Percentiles rank a stretch among this genome's conserved stretches.
phyloP scores from a whole-genome alignment of 1,284 basidiomycete genomes.

The Sphagnurus paluster region DNA sequence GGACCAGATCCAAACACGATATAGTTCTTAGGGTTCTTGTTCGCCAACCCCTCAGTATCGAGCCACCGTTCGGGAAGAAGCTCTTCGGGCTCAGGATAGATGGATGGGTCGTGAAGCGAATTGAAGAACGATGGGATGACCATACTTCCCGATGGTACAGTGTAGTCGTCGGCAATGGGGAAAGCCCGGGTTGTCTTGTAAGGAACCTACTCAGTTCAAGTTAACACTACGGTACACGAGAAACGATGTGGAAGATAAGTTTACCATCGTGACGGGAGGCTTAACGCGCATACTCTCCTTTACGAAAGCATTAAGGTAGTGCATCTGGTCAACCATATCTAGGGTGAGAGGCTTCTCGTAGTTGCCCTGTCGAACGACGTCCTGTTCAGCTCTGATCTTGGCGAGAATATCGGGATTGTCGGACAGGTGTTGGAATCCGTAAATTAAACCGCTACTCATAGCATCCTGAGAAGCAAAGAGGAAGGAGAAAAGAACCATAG shows the following conservation, averaged over 20 bases:
- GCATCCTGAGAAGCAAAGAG: constrained; percentile 98
- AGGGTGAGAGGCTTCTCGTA: constrained; percentile 81
- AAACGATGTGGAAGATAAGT: constrained; percentile 19
- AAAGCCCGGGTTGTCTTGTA: constrained; percentile 89
- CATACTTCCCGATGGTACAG: constrained; percentile 90
- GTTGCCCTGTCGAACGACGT: constrained; percentile 80
- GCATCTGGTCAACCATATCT: constrained; percentile 91
- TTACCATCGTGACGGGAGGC: constrained; percentile 91
- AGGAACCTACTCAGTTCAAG: constrained; percentile 66
- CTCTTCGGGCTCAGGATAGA: constrained; percentile 86
- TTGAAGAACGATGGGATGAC: constrained; percentile 97
- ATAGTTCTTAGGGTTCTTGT: constrained; percentile 91
- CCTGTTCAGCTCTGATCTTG: constrained; percentile 93
- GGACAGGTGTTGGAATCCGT: constrained; percentile 94
- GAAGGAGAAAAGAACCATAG: constrained; percentile 95
- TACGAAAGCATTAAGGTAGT: constrained; percentile 88
- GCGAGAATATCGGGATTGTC: constrained; percentile 89
- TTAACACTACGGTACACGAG: constrained; percentile 3
- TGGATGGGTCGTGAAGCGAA: constrained; percentile 86
- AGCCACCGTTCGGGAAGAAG: constrained; percentile 95
- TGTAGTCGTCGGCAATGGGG: constrained; percentile 90
- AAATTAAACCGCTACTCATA: constrained; percentile 93
- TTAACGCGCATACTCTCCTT: constrained; percentile 91
- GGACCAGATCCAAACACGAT: constrained; percentile 95
- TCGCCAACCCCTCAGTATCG: constrained; percentile 77